Percentiles rank a stretch among this genome's conserved stretches.
These are phyloP conservation scores for Inonotus hispidus DNA, from an alignment of 1,284 basidiomycete genomes.

Conservation along the genomic window DNA sequence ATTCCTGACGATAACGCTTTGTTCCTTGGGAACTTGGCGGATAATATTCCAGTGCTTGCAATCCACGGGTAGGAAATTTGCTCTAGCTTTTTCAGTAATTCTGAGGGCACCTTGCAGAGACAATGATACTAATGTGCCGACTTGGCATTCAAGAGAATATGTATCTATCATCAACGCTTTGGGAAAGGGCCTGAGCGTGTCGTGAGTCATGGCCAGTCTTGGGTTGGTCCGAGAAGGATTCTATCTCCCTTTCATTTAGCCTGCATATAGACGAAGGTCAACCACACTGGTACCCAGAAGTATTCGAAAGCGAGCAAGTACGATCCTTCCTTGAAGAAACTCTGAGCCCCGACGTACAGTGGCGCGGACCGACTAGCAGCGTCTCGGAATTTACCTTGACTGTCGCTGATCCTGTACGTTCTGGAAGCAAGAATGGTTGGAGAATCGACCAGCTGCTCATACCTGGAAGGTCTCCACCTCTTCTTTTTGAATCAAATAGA, in stretches of 20 bases:
- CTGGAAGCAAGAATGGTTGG: slow-evolving; percentile 63
- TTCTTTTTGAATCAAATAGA: slow-evolving; percentile 19
- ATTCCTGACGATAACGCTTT: slow-evolving; percentile 85
- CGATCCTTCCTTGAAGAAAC: slow-evolving; percentile 46
- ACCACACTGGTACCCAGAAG: slow-evolving; percentile 64
- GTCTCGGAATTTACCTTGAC: slow-evolving; percentile 55
- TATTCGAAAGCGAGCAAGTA: slow-evolving; percentile 53
- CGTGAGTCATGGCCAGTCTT: slow-evolving; percentile 32
- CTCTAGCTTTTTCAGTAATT: background rate
- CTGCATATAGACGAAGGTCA: slow-evolving; percentile 58
- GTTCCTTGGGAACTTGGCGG: slow-evolving; percentile 70
- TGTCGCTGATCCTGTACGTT: slow-evolving; percentile 56
- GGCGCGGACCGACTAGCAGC: slow-evolving; percentile 8
- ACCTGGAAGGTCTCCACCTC: slow-evolving; percentile 52
- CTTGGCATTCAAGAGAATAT: slow-evolving; percentile 70
- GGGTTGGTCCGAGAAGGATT: background rate
- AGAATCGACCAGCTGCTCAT: slow-evolving; percentile 45
- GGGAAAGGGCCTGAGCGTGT: slow-evolving; percentile 44
- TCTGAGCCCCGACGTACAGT: slow-evolving; percentile 21
- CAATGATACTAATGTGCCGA: slow-evolving; percentile 72
- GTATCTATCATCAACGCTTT: slow-evolving; percentile 53
- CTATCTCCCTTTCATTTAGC: slow-evolving; percentile 29
- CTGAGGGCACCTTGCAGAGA: slow-evolving; percentile 38
- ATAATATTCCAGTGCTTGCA: slow-evolving; percentile 59
- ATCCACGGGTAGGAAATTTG: slow-evolving; percentile 65